Evolutionary conservation across 1,284 basidiomycete genomes (phyloP).

Genomic region (Dichomitus squalens): DNA sequence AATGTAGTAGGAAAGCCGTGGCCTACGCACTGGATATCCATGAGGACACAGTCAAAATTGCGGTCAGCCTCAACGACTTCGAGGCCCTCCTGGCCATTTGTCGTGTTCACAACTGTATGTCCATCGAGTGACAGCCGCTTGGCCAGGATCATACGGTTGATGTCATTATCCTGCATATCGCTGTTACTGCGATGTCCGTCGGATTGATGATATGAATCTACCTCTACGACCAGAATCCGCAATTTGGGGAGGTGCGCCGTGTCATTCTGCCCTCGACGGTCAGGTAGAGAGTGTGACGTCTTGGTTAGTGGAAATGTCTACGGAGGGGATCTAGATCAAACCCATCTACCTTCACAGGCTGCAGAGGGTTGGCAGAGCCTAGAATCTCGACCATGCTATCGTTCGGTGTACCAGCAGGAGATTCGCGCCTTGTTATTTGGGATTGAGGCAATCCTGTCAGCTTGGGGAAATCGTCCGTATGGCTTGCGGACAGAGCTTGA

Average conservation of each 20-base stretch:
- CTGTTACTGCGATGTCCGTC: neutral
- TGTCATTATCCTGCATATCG: slow-evolving; percentile 67
- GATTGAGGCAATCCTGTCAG: neutral
- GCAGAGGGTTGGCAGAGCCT: slow-evolving; percentile 40
- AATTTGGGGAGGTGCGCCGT: slow-evolving; percentile 35
- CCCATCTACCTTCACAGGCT: slow-evolving; percentile 45
- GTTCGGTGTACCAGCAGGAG: slow-evolving; percentile 6
- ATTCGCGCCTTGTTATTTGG: neutral
- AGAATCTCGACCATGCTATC: slow-evolving; percentile 37
- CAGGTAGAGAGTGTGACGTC: neutral
- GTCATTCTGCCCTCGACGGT: neutral
- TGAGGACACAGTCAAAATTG: slow-evolving; percentile 76
- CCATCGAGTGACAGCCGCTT: slow-evolving; percentile 73
- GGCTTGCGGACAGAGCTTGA: slow-evolving; percentile 54
- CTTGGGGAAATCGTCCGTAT: slow-evolving; percentile 33
- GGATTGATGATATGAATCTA: slow-evolving; percentile 30
- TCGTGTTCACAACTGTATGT: slow-evolving; percentile 67
- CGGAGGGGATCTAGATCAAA: slow-evolving; percentile 34
- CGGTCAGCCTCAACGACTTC: slow-evolving; percentile 62
- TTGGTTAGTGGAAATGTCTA: neutral
- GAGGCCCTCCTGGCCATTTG: slow-evolving; percentile 80
- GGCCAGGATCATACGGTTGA: slow-evolving; percentile 75
- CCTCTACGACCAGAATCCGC: slow-evolving; percentile 75
- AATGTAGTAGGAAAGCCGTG: too few species aligned
- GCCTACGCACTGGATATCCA: slow-evolving; percentile 78